Percentiles rank a stretch among this genome's conserved stretches.
phyloP scores from a whole-genome alignment of 768 basidiomycete genomes.

The Hydnum rufescens region DNA sequence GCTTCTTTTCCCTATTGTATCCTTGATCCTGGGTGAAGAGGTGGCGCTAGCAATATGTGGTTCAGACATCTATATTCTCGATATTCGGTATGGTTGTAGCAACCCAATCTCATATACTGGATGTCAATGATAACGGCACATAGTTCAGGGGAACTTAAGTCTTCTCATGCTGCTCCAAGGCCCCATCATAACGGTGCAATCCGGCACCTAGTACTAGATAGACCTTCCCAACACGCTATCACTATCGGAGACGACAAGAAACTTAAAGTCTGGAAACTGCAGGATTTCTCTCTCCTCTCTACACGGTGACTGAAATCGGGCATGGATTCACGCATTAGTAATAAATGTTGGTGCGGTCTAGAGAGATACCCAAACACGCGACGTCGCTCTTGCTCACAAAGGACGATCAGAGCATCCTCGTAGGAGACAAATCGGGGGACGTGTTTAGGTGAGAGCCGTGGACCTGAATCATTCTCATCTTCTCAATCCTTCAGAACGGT shows the following conservation, averaged over 20 bases:
- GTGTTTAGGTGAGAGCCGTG: slow-evolving; percentile 42
- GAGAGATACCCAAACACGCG: slow-evolving; percentile 69
- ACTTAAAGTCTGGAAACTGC: slow-evolving; percentile 54
- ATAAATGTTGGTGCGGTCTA: slow-evolving; percentile 15
- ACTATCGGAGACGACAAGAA: slow-evolving; percentile 59
- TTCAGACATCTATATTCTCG: neutral
- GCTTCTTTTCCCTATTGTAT: neutral
- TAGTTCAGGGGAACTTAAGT: neutral
- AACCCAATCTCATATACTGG: neutral
- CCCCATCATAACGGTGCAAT: neutral
- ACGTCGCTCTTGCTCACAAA: slow-evolving; percentile 46
- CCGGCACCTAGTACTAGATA: neutral
- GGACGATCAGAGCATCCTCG: slow-evolving; percentile 45
- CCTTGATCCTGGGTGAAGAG: neutral
- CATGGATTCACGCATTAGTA: neutral
- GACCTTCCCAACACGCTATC: slow-evolving; percentile 21
- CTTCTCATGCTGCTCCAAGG: neutral
- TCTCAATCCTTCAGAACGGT: slow-evolving; percentile 14
- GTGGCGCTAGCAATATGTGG: neutral
- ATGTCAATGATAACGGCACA: neutral
- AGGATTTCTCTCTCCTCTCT: slow-evolving; percentile 34
- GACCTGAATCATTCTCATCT: slow-evolving; percentile 31
- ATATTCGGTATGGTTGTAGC: neutral
- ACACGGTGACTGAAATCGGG: slow-evolving; percentile 16
- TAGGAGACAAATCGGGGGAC: slow-evolving; percentile 91